Evolutionary conservation across 2,329 filamentous ascomycete genomes (phyloP).

Genomic region (Botrytis porri): DNA sequence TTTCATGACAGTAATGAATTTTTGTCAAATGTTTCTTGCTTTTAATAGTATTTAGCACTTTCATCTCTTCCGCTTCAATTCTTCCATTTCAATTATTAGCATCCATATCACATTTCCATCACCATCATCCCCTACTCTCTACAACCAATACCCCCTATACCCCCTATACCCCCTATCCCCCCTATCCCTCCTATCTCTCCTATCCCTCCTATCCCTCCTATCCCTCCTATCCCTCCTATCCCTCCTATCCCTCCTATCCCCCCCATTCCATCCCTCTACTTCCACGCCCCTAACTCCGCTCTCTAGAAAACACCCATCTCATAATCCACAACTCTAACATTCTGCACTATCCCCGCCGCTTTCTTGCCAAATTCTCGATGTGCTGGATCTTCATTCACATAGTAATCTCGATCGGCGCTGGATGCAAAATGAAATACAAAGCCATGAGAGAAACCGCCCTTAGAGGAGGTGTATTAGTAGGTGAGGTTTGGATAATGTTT

Average conservation of each 20-base stretch:
- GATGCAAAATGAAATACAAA: conserved; percentile 67
- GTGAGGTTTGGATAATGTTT: no score
- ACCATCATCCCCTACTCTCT: not conserved
- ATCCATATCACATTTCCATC: not conserved
- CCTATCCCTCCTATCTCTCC: not conserved
- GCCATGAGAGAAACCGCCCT: conserved; percentile 64
- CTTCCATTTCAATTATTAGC: not conserved
- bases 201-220: not conserved
- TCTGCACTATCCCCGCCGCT: conserved; percentile 48
- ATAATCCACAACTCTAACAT: conserved; percentile 60
- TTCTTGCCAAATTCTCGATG: conserved; percentile 59
- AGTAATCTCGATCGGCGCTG: conserved; percentile 64
- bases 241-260: no score
- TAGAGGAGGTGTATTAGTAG: not conserved
- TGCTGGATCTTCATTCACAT: conserved; percentile 60
- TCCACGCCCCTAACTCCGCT: not conserved
- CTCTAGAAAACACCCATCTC: conserved; percentile 47
- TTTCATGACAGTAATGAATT: not conserved
- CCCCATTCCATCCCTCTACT: not conserved
- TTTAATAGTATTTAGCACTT: not conserved
- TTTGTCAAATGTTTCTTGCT: no score
- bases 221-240: not conserved
- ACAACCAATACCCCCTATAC: no score
- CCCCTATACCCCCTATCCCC: not conserved
- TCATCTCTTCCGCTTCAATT: not conserved